Base-by-base conservation (phyloP, 2,329 filamentous ascomycete genomes). In the Cadophora malorum region DNA sequence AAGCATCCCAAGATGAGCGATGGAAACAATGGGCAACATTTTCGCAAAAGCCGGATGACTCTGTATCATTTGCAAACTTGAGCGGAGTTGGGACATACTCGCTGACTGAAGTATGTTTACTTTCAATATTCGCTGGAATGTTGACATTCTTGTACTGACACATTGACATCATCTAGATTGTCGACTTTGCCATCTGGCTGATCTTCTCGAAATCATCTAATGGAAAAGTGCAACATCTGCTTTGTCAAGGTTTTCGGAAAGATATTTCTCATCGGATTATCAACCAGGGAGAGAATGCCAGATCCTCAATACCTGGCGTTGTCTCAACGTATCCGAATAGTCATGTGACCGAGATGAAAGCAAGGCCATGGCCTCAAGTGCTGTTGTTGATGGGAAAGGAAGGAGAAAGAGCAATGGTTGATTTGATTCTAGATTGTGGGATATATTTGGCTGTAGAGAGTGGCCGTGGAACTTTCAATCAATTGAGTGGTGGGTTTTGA, bases 191-290 rank as follows among this genome's bases (percentile, higher is more conserved):
- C 33, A 87, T 97, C 52, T 94, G 91, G 88, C 83, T 87, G 10
- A 82, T 97, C 1, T 97, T 97, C 78, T 87, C 86, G 14, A 84
- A 86, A 72, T 79, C 82, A 19, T 80, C 78, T 33, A 80, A 79
- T 67, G 78, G 82, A 61, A 86, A 85, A 75, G 90, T 91, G 1
- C 85, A 87, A 62, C 92, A 97, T 79, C 75, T 97, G 5, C 85
- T 99, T 4, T 94, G 93, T 73, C 90, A 97, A 82, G 95, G 95
- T 28, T 97, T 90, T 74, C 88, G 90, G 74, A 87, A 84, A 72
- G 77, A 80, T 65, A 55, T 71, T 31, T 66, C 63, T 56, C 66
- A 67, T 35, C 68, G 68, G 38, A 67, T 71, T 38, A 67, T 75
- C 33, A 62, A 71, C 49, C 66, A 65, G 58, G 71, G 68, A 50